Percentiles rank a stretch among this genome's conserved stretches.
Conservation (phyloP, 805 yeast genomes). For the Wickerhamomyces alni region DNA sequence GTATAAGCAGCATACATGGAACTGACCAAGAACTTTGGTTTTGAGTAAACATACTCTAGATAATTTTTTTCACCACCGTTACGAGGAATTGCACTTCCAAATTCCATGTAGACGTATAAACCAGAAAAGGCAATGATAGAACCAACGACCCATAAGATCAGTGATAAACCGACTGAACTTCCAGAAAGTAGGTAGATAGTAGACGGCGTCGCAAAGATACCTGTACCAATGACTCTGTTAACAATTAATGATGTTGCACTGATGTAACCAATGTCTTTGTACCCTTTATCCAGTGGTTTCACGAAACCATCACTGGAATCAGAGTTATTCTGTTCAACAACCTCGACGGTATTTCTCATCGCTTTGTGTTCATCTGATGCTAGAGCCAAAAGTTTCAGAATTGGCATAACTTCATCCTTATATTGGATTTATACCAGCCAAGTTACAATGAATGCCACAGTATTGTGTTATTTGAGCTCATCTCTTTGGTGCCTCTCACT, state of each 20-base stretch:
- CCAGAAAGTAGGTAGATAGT: conserved; percentile 40
- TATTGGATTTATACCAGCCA: too few relatives aligned
- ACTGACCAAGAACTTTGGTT: conserved; percentile 64
- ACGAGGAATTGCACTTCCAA: conserved; percentile 71
- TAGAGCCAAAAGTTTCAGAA: too few relatives aligned
- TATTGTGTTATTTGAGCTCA: too few relatives aligned
- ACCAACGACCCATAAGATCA: conserved; percentile 73
- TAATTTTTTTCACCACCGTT: conserved; percentile 87
- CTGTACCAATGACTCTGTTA: conserved; percentile 71
- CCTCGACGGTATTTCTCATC: neutral
- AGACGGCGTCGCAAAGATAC: conserved; percentile 68
- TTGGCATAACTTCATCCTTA: too few relatives aligned
- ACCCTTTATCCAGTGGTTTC: conserved; percentile 34
- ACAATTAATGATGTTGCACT: conserved; percentile 62
- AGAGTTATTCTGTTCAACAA: conserved; percentile 2
- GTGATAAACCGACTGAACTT: conserved; percentile 68
- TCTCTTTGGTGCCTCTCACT: too few relatives aligned
- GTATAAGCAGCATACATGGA: conserved; percentile 64
- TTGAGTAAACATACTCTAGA: conserved; percentile 61
- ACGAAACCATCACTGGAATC: conserved; percentile 22
- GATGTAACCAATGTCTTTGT: conserved; percentile 40
- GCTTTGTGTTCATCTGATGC: too few relatives aligned
- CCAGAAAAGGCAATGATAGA: conserved; percentile 61
- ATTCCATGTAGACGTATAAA: conserved; percentile 69
- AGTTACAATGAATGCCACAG: too few relatives aligned